Percentiles rank a stretch among this genome's conserved stretches.
phyloP scores from a whole-genome alignment of 768 basidiomycete genomes.

The Trametes cinnabarina region DNA sequence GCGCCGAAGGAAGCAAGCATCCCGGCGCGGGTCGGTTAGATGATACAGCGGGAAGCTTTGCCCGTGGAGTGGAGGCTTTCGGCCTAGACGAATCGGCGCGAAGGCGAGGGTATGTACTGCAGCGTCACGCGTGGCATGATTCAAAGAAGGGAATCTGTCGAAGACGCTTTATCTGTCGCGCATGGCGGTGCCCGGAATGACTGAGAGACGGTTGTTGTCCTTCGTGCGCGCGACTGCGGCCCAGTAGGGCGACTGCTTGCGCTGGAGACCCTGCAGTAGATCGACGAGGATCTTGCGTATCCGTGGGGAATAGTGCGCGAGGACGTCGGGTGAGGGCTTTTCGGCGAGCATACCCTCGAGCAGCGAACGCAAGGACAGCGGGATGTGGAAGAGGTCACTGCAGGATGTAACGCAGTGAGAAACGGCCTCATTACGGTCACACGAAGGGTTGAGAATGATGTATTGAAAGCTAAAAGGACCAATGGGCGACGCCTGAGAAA shows the following conservation, averaged over 20 bases:
- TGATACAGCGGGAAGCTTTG: slow-evolving; percentile 1
- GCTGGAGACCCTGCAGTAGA: slow-evolving; percentile 42
- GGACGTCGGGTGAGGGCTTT: slow-evolving; percentile 31
- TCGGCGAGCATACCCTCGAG: slow-evolving; percentile 48
- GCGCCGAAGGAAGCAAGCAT: slow-evolving; percentile 1
- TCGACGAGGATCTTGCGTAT: slow-evolving; percentile 36
- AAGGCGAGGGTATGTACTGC: neutral
- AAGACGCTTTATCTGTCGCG: neutral
- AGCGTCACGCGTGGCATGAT: neutral
- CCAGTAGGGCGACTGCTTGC: slow-evolving; percentile 43
- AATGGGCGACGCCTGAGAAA: neutral
- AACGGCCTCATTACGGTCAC: neutral
- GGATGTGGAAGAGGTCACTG: slow-evolving; percentile 42
- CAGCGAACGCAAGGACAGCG: slow-evolving; percentile 36
- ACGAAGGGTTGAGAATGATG: neutral
- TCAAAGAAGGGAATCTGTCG: neutral
- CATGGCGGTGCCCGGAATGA: neutral
- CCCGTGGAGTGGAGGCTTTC: slow-evolving; percentile 3
- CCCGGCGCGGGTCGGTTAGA: neutral
- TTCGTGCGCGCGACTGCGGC: slow-evolving; percentile 22
- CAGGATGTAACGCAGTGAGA: neutral
- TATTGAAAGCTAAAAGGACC: neutral
- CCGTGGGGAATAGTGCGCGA: slow-evolving; percentile 39
- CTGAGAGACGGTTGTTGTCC: neutral
- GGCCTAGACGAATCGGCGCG: neutral